phyloP scores from a whole-genome alignment of 768 basidiomycete species.

The Omphalotus guepiniiformis region DNA sequence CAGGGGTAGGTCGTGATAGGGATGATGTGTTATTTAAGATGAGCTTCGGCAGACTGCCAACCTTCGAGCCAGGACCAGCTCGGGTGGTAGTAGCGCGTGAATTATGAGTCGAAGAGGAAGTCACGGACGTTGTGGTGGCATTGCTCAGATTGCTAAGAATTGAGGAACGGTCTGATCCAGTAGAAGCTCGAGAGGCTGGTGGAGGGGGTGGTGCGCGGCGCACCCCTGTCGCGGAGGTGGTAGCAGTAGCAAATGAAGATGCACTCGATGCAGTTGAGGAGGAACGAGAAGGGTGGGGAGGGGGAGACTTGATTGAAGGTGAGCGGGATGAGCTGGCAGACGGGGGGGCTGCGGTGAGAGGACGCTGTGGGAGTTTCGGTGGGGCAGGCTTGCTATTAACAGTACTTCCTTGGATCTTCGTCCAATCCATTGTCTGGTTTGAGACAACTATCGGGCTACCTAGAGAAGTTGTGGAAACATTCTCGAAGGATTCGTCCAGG shows the following conservation, averaged over 20 bases:
- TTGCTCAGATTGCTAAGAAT: conserved; percentile 46
- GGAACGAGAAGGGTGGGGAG: conserved; percentile 11
- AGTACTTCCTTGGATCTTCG: conserved; percentile 28
- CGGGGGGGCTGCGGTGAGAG: conserved; percentile 18
- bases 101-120: not conserved
- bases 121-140: conserved; percentile 8
- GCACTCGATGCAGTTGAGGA: conserved; percentile 19
- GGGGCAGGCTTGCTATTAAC: conserved; percentile 31
- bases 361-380: conserved; percentile 48
- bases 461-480: conserved; percentile 52
- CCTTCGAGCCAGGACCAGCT: too few relatives aligned
- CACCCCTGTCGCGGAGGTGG: conserved; percentile 3
- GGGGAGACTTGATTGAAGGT: conserved; percentile 12
- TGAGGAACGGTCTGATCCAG: conserved; percentile 57
- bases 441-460: conserved; percentile 49
- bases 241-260: conserved; percentile 6
- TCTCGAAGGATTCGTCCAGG: conserved; percentile 70
- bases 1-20: conserved; percentile 55
- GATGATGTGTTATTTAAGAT: conserved; percentile 16
- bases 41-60: conserved; percentile 20
- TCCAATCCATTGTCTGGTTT: conserved; percentile 46
- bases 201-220: conserved; percentile 15
- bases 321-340: conserved; percentile 6
- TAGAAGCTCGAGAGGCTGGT: conserved; percentile 29
- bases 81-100: not conserved